Evolutionary conservation across 1,284 basidiomycete genomes (phyloP), one percentile per base, ranked within the genome.

Genomic region (Phaffia rhodozyma): DNA sequence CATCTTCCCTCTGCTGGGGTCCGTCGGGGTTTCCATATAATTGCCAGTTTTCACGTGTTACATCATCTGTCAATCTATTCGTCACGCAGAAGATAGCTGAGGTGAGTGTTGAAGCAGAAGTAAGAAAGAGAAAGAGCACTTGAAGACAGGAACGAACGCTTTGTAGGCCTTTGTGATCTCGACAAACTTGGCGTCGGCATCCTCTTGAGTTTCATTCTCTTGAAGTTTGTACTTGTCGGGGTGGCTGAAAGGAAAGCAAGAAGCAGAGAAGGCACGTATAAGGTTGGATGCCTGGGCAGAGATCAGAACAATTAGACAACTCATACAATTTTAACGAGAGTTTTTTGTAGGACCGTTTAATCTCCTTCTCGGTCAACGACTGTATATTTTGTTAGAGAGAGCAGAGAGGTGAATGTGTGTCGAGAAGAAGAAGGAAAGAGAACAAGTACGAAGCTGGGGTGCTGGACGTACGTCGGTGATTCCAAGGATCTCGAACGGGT

Each of bases 131-230:
- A 53, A 47, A 21, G 29, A 48, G 57, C 47, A 16, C 6, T 29
- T 3, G 7, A 5, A 3, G 13, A 30, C 25, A 4, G 16, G 27
- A 4, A 76, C 84, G 67, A 69, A 90, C 83, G 94, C 77, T 80
- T 99, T 99, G 80, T 99, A 99, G 0, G 96, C 96, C 76, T 98
- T 99, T 29, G 96, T 98, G 54, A 99, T 79, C 56, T 91, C 84
- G 50, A 98, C 90, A 74, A 94, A 99, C 68, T 86, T 84, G 59
- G 85, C 80, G 70, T 91, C 89, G 47, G 89, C 91, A n/a, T 85
- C 81, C 71, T 97, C 94, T 63, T 87, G 81, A 0, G 94, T 97
- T 71, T 93, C 81, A 71, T 97, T 92, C 1, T 79, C 82, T 0
- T 82, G 81, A 9, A 89, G 82, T 71, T 85, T 87, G 66, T 96